Conservation (phyloP, 2,329 filamentous ascomycete species). For the Pseudogymnoascus sp. region DNA sequence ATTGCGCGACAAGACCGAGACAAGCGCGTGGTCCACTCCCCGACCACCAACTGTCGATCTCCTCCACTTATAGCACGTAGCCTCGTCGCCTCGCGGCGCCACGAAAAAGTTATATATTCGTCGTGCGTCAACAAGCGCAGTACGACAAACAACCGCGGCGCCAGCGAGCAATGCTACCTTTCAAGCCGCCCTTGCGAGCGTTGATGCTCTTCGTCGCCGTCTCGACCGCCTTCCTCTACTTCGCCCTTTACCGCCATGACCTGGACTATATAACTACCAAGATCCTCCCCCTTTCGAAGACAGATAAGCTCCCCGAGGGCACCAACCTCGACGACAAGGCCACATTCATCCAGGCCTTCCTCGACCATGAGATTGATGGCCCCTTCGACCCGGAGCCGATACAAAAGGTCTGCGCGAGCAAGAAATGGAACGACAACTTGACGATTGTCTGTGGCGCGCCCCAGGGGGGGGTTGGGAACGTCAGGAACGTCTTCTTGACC, state of each 20-base stretch:
- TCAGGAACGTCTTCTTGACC: conserved; percentile 37
- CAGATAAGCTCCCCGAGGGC: background rate
- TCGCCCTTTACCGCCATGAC: background rate
- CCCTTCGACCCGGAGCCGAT: conserved; percentile 15
- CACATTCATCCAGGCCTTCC: conserved; percentile 13
- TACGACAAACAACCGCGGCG: background rate
- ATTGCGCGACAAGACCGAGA: background rate
- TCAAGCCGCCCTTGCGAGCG: background rate
- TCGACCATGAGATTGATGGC: conserved; percentile 18
- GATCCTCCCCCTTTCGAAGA: background rate
- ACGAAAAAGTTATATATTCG: background rate
- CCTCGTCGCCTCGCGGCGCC: background rate
- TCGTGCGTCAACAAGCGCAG: background rate
- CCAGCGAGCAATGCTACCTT: background rate
- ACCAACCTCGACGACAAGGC: background rate
- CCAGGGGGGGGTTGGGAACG: conserved; percentile 35
- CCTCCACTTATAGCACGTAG: background rate
- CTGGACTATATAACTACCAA: background rate
- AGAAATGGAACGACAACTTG: conserved; percentile 33
- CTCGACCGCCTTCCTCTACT: background rate
- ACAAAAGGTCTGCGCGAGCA: conserved; percentile 27
- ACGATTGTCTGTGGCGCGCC: conserved; percentile 36
- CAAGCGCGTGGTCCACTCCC: background rate
- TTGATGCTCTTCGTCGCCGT: background rate
- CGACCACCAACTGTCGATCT: background rate